Evolutionary conservation across 495 filamentous ascomycete species (phyloP).

Genomic region (Penicillium lagena): DNA sequence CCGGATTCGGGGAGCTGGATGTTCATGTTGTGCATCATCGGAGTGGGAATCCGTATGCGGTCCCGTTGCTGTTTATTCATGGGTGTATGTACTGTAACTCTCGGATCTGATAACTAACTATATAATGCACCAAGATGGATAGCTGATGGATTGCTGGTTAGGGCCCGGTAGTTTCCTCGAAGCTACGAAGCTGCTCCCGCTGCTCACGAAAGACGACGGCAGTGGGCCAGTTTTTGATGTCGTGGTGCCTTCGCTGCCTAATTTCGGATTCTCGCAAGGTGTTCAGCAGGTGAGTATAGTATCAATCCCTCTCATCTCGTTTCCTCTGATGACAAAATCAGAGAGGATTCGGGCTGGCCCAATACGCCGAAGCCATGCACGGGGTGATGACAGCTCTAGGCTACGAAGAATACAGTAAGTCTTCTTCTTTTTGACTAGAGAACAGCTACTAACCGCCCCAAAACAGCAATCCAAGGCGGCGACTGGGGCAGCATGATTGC

Average conservation of each 20-base stretch:
- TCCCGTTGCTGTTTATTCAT: conserved; percentile 58
- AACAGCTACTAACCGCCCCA: background rate
- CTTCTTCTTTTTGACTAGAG: background rate
- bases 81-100: conserved; percentile 36
- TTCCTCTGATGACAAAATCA: conserved; percentile 8
- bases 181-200: conserved; percentile 53
- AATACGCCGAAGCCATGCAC: conserved; percentile 39
- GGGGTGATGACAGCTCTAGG: conserved; percentile 36
- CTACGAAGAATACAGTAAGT: conserved; percentile 37
- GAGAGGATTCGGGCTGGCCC: conserved; percentile 34
- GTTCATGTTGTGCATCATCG: conserved; percentile 49
- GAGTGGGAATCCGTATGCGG: conserved; percentile 38
- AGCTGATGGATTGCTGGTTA: conserved; percentile 8
- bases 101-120: background rate
- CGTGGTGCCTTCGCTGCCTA: conserved; percentile 64
- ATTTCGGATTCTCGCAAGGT: conserved; percentile 60
- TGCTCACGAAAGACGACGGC: conserved; percentile 39
- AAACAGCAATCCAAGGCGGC: conserved; percentile 42
- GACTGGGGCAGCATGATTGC: conserved; percentile 44
- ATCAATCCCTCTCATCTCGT: background rate
- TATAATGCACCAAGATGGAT: background rate
- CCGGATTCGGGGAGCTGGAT: conserved; percentile 37
- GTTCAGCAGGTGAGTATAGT: conserved; percentile 33
- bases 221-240: conserved; percentile 57
- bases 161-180: conserved; percentile 68